These are phyloP conservation scores for Cladophialophora exuberans DNA, from an alignment of 2,329 filamentous ascomycete species.

Conservation along the genomic window DNA sequence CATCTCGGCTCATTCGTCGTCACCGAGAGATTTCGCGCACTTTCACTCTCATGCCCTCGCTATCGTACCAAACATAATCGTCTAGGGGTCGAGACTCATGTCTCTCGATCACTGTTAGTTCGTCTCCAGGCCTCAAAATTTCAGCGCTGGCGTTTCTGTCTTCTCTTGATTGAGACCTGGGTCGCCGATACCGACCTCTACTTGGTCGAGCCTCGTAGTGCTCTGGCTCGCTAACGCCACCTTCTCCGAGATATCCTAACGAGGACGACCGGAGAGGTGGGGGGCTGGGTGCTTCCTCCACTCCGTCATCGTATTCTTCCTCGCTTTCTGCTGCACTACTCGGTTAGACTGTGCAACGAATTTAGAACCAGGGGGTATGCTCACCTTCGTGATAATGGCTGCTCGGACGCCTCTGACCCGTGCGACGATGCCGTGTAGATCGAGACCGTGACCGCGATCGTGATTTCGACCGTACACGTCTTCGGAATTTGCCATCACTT, in stretches of 20 bases:
- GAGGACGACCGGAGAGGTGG: constrained; percentile 18
- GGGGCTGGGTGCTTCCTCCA: constrained; percentile 15
- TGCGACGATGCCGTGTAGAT: constrained; percentile 7
- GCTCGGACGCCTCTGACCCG: neutral
- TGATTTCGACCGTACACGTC: no score
- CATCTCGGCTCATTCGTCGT: neutral
- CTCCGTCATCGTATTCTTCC: neutral
- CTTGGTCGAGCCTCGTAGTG: neutral
- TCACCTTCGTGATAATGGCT: constrained; percentile 9
- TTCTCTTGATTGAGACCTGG: constrained; percentile 15
- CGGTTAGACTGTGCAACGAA: neutral
- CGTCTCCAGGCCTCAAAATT: constrained; percentile 16
- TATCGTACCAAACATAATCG: constrained; percentile 32
- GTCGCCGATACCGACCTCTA: neutral
- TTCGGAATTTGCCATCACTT: neutral
- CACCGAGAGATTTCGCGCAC: constrained; percentile 31
- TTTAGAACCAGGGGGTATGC: neutral
- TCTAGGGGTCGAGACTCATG: constrained; percentile 13
- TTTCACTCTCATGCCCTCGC: constrained; percentile 29
- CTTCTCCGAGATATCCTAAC: constrained; percentile 4
- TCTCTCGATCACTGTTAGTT: constrained; percentile 22
- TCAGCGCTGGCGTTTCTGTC: neutral
- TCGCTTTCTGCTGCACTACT: constrained; percentile 4
- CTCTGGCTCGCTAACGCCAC: constrained; percentile 3
- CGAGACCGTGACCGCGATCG: constrained; percentile 10